Base-by-base conservation (phyloP, 305 asterid species). In the Fraxinus velutina region DNA sequence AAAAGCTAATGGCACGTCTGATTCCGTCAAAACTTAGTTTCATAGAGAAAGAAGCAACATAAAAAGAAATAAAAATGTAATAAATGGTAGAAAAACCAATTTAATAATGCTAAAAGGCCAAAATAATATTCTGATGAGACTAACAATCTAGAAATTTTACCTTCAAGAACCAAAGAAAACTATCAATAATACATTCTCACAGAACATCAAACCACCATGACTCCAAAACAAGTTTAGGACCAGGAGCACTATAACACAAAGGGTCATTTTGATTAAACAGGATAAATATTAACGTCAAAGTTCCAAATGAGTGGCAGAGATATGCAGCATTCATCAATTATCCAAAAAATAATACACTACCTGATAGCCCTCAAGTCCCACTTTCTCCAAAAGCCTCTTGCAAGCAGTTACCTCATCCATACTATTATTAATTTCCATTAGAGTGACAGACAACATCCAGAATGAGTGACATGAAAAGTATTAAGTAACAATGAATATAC, bases 321-420 rank as follows among this genome's bases (percentile, higher is more conserved):
- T 55, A 55, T 55, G 66, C 66, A n/a, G 9, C 64, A 22, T 22
- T 2, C 6, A 64, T 8, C 3, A 64, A 9, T 64, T 29, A 74
- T 24, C 42, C 22, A 75, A 50, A 62, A 75, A 81, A 57, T 22
- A 37, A 70, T 37, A 17, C 68, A 72, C 81, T 84, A 94, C 99
- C 98, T 96, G 99, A 89, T 93, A 96, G 79, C 99, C 97, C 82
- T 96, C 92, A 81, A 94, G 98, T 78, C 96, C 94, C 75, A 89
- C 97, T 89, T 93, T 94, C 89, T 94, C 98, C 90, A 96, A 80
- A 83, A 96, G 97, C 90, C 84, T 94, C 89, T 90, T 88, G 94
- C 99, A 96, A 87, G 91, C 98, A 76, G 94, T 87, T 33, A 93
- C 96, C 90, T 93, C 99, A 78, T 94, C 98, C 88, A 86, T 85